Percentiles rank a stretch among this genome's conserved stretches.
These are phyloP conservation scores for Beta macrorhiza DNA, from an alignment of 179 eudicot species.

Conservation along the genomic window DNA sequence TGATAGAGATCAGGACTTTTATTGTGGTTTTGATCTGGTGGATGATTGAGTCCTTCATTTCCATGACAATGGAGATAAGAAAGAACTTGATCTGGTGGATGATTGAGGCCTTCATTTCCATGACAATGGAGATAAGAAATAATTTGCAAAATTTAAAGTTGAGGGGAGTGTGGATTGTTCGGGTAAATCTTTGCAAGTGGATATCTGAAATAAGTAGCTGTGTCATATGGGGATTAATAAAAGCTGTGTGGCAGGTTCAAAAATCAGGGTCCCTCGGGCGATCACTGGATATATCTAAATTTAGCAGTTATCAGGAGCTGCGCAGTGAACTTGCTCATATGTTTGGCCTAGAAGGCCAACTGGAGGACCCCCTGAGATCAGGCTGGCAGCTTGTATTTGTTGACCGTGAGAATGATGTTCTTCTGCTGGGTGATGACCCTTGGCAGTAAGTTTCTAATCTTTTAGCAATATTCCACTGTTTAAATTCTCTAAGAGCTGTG, in stretches of 20 bases:
- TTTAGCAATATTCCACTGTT: not conserved
- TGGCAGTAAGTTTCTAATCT: constrained; percentile 71
- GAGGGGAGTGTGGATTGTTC: not conserved
- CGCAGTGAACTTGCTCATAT: constrained; percentile 82
- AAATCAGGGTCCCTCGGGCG: constrained; percentile 90
- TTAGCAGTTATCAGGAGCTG: constrained; percentile 90
- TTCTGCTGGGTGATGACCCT: constrained; percentile 98
- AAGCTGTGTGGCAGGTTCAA: constrained; percentile 56
- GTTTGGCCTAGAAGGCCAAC: constrained; percentile 92
- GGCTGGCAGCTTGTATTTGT: constrained; percentile 99
- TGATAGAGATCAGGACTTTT: not conserved
- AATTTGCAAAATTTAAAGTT: not conserved
- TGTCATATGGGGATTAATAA: no score
- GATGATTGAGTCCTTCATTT: no score
- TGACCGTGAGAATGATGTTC: constrained; percentile 96
- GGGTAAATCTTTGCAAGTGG: no score
- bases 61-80: not conserved
- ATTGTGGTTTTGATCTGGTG: not conserved
- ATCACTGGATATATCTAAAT: constrained; percentile 81
- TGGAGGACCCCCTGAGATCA: constrained; percentile 97
- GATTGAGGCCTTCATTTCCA: not conserved
- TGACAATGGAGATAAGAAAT: not conserved
- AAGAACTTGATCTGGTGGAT: not conserved
- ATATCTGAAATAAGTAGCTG: not conserved
- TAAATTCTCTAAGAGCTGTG: not conserved